Percentiles rank a stretch among this genome's conserved stretches.
phyloP scores from a whole-genome alignment of 2,329 filamentous ascomycete genomes.

The Xylaria sp. region DNA sequence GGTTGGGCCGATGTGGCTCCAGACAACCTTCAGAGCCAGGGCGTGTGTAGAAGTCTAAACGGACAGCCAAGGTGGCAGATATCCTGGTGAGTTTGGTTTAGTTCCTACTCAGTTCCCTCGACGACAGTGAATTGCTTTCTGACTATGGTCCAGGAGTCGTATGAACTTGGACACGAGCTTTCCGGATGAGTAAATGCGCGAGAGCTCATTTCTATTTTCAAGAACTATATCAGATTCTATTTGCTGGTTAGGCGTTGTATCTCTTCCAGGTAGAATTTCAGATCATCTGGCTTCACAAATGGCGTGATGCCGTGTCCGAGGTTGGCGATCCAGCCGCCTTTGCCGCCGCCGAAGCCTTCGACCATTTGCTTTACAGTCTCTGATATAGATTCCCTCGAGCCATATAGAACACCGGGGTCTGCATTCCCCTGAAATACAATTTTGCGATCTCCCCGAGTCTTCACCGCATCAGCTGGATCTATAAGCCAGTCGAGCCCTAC shows the following conservation, averaged over 20 bases:
- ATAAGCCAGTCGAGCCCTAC: slow-evolving; percentile 96
- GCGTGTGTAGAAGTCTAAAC: slow-evolving; percentile 70
- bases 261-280: slow-evolving; percentile 95
- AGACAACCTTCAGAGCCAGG: slow-evolving; percentile 69
- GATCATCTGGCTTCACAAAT: slow-evolving; percentile 90
- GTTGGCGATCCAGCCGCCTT: slow-evolving; percentile 95
- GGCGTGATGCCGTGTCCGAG: slow-evolving; percentile 97
- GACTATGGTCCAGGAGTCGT: slow-evolving; percentile 42
- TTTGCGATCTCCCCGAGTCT: slow-evolving; percentile 77
- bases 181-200: slow-evolving; percentile 35
- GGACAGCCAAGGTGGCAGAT: slow-evolving; percentile 66
- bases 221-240: slow-evolving; percentile 35
- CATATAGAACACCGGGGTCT: slow-evolving; percentile 93
- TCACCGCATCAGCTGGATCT: slow-evolving; percentile 84
- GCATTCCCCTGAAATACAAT: slow-evolving; percentile 94
- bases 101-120: not conserved
- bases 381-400: slow-evolving; percentile 83
- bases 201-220: not conserved
- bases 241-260: slow-evolving; percentile 76
- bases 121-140: slow-evolving; percentile 22
- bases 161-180: slow-evolving; percentile 47
- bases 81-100: slow-evolving; percentile 64
- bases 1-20: slow-evolving; percentile 72
- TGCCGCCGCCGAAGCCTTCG: slow-evolving; percentile 79
- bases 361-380: slow-evolving; percentile 87